These are phyloP conservation scores for Canariomyces notabilis DNA, from an alignment of 2,329 filamentous ascomycete genomes.

Conservation along the genomic window DNA sequence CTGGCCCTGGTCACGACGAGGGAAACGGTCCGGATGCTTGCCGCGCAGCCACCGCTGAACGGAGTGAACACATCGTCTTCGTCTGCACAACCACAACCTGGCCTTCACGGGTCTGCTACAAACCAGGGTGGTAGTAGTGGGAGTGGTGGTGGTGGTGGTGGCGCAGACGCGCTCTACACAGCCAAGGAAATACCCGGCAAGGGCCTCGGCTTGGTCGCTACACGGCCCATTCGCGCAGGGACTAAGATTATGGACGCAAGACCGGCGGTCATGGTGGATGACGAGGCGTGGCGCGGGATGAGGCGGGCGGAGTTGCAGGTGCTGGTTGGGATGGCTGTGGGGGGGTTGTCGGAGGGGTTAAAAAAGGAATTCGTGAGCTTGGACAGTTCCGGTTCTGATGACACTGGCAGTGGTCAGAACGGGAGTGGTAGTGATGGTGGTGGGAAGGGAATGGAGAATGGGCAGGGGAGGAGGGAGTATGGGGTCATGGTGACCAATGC, in stretches of 20 bases:
- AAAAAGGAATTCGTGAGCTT: slow-evolving; percentile 10
- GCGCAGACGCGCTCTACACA: not conserved
- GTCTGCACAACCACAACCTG: no score
- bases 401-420: no score
- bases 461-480: slow-evolving; percentile 23
- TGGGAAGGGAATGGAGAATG: slow-evolving; percentile 6
- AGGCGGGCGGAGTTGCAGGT: slow-evolving; percentile 18
- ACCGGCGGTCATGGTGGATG: not conserved
- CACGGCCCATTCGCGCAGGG: slow-evolving; percentile 24
- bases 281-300: slow-evolving; percentile 17
- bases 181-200: slow-evolving; percentile 26
- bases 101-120: no score
- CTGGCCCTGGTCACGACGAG: slow-evolving; percentile 28
- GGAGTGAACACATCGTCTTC: no score
- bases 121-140: no score
- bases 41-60: not conserved
- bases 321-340: slow-evolving; percentile 26
- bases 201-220: slow-evolving; percentile 30
- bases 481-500: slow-evolving; percentile 32
- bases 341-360: slow-evolving; percentile 24
- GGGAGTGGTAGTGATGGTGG: no score
- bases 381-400: no score
- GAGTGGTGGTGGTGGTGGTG: no score
- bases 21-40: not conserved
- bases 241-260: slow-evolving; percentile 27